Evolutionary conservation across 495 filamentous ascomycete genomes (phyloP).

Genomic region (Podospora didyma): DNA sequence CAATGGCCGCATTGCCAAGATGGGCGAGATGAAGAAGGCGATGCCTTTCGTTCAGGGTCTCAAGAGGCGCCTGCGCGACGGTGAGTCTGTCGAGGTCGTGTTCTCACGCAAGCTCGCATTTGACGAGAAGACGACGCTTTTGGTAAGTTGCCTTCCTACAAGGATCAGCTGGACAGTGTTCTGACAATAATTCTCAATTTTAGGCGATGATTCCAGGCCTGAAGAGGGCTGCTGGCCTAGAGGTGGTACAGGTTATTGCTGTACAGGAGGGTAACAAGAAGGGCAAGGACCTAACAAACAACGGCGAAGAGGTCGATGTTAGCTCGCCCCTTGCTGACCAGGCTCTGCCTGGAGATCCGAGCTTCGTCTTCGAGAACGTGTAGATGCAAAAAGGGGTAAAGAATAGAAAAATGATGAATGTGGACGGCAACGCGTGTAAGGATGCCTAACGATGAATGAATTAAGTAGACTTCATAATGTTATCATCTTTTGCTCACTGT

Average conservation of each 20-base stretch:
- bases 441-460: not conserved
- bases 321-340: conserved; percentile 56
- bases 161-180: not conserved
- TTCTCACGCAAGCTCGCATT: conserved; percentile 81
- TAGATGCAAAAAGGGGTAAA: not conserved
- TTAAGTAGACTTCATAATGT: not conserved
- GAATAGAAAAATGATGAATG: not conserved
- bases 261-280: conserved; percentile 69
- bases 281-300: conserved; percentile 49
- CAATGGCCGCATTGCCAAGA: conserved; percentile 67
- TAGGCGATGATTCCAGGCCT: conserved; percentile 39
- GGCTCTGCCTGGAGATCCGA: conserved; percentile 75
- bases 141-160: conserved; percentile 28
- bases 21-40: conserved; percentile 88
- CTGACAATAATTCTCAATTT: conserved; percentile 2
- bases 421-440: not conserved
- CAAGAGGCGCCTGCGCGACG: conserved; percentile 69
- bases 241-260: conserved; percentile 57
- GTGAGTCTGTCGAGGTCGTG: conserved; percentile 57
- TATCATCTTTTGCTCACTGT: not conserved
- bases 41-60: conserved; percentile 93
- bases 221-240: conserved; percentile 61
- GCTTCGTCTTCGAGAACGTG: conserved; percentile 75
- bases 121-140: conserved; percentile 69
- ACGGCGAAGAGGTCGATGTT: conserved; percentile 50